Base-by-base conservation (phyloP, 257 asterid species). In the Fraxinus quadrangulata region DNA sequence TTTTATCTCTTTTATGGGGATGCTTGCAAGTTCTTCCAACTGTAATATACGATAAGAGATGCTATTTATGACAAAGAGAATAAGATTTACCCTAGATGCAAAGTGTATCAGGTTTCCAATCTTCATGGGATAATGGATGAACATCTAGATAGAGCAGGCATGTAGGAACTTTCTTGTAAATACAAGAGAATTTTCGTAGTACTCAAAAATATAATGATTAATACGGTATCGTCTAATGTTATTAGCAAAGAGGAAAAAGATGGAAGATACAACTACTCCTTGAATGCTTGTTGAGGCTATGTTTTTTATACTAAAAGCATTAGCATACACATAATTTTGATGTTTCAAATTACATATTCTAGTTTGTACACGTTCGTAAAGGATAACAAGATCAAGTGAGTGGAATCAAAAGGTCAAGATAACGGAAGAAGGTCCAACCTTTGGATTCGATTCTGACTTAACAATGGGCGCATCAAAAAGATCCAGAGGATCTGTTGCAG, bases 391-490 rank as follows among this genome's bases (percentile, higher is more conserved):
- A 81, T 33, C 80, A 67, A 63, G 73, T 66, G 59, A 19, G 45
- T n/a, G 40, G 9, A 23, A 77, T 56, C 13, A 68, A 59, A 37
- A 56, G 36, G 12, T 72, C 51, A 37, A 56, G 73, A 71, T 66
- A 70, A 39, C 49, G 19, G 79, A 66, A 49, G 69, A 68, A 78
- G 73, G 51, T 72, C 82, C 39, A 73, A 92, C 97, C 92, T 90
- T 92, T 63, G 98, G 96, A 39, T 84, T 92, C 2, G 97, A 81
- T 76, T 94, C 98, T 72, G 89, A 30, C 84, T 94, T 94, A 77
- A 85, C 83, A 79, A 86, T 80, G 6, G 94, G 94, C 66, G 98
- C 98, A 74, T 94, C 92, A 74, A 94, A 92, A 81, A 94, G 98
- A 81, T 89, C 93, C 70, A 85, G 79, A 65, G 98, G 98, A 86